Percentiles rank a stretch among this genome's conserved stretches.
Conservation (phyloP, 176 grass and related monocot genomes). For the Oryza rufipogon region DNA sequence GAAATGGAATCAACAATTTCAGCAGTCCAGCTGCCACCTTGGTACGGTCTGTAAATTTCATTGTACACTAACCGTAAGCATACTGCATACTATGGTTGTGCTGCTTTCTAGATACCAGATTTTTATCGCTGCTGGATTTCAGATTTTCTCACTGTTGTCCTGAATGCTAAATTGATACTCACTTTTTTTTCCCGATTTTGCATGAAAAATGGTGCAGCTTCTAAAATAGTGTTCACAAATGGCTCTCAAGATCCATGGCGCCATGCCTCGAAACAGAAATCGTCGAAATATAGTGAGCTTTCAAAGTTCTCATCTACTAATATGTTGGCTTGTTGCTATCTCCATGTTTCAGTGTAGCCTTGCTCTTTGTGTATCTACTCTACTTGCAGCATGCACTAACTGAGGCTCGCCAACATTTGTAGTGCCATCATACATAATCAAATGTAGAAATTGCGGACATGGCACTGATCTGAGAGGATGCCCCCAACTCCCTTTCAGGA, state of each 20-base stretch:
- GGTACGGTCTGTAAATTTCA: background rate
- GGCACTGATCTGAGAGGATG: constrained; percentile 95
- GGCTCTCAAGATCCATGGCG: constrained; percentile 97
- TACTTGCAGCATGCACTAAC: background rate
- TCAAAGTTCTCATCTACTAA: constrained; percentile 31
- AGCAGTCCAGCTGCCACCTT: constrained; percentile 2
- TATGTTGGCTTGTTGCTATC: background rate
- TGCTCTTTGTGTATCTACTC: background rate
- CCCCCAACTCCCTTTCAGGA: constrained; percentile 74
- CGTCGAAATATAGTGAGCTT: constrained; percentile 66
- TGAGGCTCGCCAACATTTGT: constrained; percentile 22
- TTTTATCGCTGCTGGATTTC: background rate
- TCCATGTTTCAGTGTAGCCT: background rate
- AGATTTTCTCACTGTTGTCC: background rate
- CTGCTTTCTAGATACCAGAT: background rate
- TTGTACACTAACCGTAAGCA: background rate
- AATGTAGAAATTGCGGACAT: constrained; percentile 92
- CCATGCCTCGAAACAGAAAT: constrained; percentile 93
- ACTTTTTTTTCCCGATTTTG: background rate
- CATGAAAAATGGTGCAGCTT: constrained; percentile 50
- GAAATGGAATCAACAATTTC: constrained; percentile 8
- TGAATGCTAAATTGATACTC: background rate
- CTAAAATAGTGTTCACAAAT: constrained; percentile 88
- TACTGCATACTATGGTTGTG: background rate
- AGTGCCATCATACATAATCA: constrained; percentile 92